These are phyloP conservation scores for Cubamyces lactineus DNA, from an alignment of 768 basidiomycete genomes.

Conservation along the genomic window DNA sequence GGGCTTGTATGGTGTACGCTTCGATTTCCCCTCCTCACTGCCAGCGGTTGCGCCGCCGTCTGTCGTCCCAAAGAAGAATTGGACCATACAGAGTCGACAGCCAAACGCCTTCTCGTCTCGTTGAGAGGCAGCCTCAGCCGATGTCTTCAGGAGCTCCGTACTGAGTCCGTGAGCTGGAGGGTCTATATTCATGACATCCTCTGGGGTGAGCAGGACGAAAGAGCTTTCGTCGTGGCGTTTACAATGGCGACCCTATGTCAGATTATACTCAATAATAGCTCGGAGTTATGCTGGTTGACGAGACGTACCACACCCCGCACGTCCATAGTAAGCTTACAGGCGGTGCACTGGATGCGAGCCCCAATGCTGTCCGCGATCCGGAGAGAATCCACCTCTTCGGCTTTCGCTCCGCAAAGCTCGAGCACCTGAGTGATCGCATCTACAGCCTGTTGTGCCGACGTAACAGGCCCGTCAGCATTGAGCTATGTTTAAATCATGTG, in stretches of 20 bases:
- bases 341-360: slow-evolving; percentile 46
- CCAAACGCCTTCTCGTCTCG: slow-evolving; percentile 35
- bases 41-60: background rate
- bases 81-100: slow-evolving; percentile 10
- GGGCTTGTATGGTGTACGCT: slow-evolving; percentile 2
- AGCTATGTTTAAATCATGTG: background rate
- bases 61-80: background rate
- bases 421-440: slow-evolving; percentile 46
- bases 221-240: slow-evolving; percentile 63
- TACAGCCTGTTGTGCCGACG: slow-evolving; percentile 47
- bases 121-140: slow-evolving; percentile 30
- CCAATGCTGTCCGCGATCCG: slow-evolving; percentile 32
- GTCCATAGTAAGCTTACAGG: slow-evolving; percentile 57
- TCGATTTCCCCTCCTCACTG: slow-evolving; percentile 16
- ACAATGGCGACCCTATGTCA: slow-evolving; percentile 58
- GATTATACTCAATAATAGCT: background rate
- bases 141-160: slow-evolving; percentile 21
- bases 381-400: slow-evolving; percentile 34
- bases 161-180: slow-evolving; percentile 32
- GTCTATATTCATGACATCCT: slow-evolving; percentile 4
- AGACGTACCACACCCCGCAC: slow-evolving; percentile 47
- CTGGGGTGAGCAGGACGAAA: slow-evolving; percentile 38
- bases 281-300: background rate
- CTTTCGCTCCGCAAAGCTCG: slow-evolving; percentile 34
- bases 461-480: background rate